Evolutionary conservation across 31 red algal species (phyloP), one percentile per base, ranked within the genome.

Genomic region (Odonthalia washingtoniensis): DNA sequence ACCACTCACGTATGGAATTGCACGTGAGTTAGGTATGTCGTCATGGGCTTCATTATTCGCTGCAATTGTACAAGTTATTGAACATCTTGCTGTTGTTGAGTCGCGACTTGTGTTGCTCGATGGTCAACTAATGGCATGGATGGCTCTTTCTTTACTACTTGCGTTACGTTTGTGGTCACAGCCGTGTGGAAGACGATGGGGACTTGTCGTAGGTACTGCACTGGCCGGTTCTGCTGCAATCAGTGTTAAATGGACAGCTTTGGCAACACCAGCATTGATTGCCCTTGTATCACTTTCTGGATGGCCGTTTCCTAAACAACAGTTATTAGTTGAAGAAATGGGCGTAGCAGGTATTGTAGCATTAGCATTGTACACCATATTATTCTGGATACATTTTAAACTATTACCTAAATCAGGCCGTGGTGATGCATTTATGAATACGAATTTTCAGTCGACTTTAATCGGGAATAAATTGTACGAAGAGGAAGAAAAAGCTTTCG

Each of bases 391-490:
- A 45, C 96, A 98, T 77, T 98, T 98, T 67, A 65, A 65, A 36
- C 70, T 98, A 45, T 70, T 95, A 41, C 87, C 87, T 1, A 42
- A 70, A 16, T 81, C 74, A n/a, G 96, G 96, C 42, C 41, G 65
- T 16, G 96, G 96, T 28, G 96, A 98, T 75, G 87, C 65, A 24
- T 98, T 98, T 75, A 95, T 98, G 96, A 74, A 57, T 3, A 36
- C 4, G 2, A 40, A 72, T 41, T 98, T 95, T 77, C 90, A 87
- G 44, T 73, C 46, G 34, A 68, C 77, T 2, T 36, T 98, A 12
- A 65, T 87, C 60, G 90, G 94, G 40, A 60, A 70, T 27, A 77
- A 45, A 27, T 33, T 49, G 1, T 89, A 90, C 74, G 36, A 77
- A 26, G 45, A 72, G 1, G 78, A 82, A 39, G 80, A 72, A 32